phyloP scores from a whole-genome alignment of 192 early-diverging fungal genomes.

The Gonapodya prolifera region DNA sequence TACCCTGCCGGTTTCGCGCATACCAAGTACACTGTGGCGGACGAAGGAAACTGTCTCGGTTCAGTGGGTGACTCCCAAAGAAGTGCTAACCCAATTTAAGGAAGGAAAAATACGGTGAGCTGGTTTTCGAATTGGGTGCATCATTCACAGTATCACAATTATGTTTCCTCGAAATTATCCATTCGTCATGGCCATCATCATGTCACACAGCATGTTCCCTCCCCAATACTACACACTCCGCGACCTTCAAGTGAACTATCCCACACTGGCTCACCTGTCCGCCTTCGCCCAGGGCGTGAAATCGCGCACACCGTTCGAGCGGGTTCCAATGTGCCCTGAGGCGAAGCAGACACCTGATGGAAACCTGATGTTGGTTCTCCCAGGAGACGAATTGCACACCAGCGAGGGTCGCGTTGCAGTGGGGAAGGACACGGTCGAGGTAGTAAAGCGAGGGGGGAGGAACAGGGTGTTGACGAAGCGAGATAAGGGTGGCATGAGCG shows the following conservation, averaged over 20 bases:
- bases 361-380: neutral
- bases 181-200: too few species aligned
- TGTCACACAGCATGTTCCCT: neutral
- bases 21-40: neutral
- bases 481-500: neutral
- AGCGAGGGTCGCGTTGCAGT: neutral
- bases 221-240: neutral
- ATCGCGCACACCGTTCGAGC: conserved; percentile 1
- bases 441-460: neutral
- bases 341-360: neutral
- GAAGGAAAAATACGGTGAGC: neutral
- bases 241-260: neutral
- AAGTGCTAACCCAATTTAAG: neutral
- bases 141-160: neutral
- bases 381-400: neutral
- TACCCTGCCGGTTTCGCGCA: neutral
- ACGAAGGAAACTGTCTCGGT: neutral
- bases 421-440: neutral
- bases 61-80: neutral
- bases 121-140: neutral
- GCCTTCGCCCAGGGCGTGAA: neutral
- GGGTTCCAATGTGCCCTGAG: neutral
- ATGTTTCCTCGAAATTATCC: neutral
- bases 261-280: neutral
- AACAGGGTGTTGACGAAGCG: neutral